phyloP scores from a whole-genome alignment of 2,329 filamentous ascomycete species.

The Diaporthe velutina region DNA sequence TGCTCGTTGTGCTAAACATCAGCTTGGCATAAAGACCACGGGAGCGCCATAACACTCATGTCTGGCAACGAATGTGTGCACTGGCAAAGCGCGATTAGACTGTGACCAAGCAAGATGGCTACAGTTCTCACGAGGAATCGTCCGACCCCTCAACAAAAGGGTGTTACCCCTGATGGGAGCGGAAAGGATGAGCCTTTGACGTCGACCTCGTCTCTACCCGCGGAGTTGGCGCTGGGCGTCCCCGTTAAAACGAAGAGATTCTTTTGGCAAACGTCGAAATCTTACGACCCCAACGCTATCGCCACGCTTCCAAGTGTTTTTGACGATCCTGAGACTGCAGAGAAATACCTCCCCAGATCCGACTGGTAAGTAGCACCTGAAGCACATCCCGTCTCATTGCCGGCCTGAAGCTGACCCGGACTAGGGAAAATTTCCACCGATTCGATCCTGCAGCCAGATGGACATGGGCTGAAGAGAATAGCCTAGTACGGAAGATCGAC shows the following conservation, averaged over 20 bases:
- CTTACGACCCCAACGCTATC: constrained; percentile 49
- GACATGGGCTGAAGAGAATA: constrained; percentile 56
- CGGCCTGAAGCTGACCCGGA: background rate
- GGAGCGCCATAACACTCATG: too few species aligned
- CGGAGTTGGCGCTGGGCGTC: constrained; percentile 47
- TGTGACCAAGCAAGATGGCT: constrained; percentile 9
- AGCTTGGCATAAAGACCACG: background rate
- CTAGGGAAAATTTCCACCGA: constrained; percentile 57
- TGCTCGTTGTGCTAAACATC: background rate
- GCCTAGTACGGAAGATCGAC: constrained; percentile 55
- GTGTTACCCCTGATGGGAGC: background rate
- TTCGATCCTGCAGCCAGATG: constrained; percentile 61
- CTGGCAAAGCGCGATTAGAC: too few species aligned
- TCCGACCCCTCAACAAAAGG: background rate
- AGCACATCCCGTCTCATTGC: too few species aligned
- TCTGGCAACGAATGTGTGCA: background rate
- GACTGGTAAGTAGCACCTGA: constrained; percentile 43
- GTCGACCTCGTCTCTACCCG: constrained; percentile 27
- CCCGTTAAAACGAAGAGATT: constrained; percentile 47
- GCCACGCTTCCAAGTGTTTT: constrained; percentile 54
- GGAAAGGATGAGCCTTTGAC: constrained; percentile 30
- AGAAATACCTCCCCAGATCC: constrained; percentile 50
- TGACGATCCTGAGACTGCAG: constrained; percentile 52
- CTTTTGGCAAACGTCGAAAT: constrained; percentile 48
- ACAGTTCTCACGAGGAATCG: constrained; percentile 29